A percentile compares a stretch with the other conserved stretches of the same genome.
Conservation (phyloP, 345 rosid species). For the Garcia nutans region DNA sequence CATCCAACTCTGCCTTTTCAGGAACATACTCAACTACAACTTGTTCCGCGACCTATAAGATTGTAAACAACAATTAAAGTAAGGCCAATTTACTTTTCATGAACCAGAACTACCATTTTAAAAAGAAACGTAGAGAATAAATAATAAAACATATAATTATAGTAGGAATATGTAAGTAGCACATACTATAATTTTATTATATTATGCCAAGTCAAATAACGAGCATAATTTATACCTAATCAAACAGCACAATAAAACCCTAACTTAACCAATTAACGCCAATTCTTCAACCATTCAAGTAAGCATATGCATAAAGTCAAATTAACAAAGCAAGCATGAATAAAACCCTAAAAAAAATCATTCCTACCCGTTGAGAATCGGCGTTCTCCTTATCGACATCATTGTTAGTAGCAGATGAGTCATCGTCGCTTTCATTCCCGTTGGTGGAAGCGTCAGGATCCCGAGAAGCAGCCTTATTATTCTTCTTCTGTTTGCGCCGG, state of each 20-base stretch:
- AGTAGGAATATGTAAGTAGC: not conserved
- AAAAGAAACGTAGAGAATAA: too few relatives aligned
- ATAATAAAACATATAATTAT: not conserved
- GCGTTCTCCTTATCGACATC: conserved; percentile 48
- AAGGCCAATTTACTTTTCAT: too few relatives aligned
- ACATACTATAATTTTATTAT: too few relatives aligned
- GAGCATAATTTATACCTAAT: not conserved
- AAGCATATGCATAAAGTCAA: not conserved
- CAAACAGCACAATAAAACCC: not conserved
- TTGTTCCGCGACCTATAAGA: conserved; percentile 55
- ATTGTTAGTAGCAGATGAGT: conserved; percentile 36
- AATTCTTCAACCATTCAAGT: conserved; percentile 1
- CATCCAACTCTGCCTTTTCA: conserved; percentile 79
- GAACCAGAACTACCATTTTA: too few relatives aligned
- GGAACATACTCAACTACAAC: conserved; percentile 86
- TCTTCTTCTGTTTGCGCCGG: conserved; percentile 98
- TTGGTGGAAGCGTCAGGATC: conserved; percentile 13
- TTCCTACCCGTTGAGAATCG: conserved; percentile 44
- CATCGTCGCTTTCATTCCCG: conserved; percentile 23
- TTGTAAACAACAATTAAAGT: not conserved
- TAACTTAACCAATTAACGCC: conserved; percentile 1
- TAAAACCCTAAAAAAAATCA: conserved; percentile 9
- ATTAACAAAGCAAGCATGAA: not conserved
- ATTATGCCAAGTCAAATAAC: not conserved
- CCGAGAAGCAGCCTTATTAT: conserved; percentile 38